Base-by-base conservation (phyloP, 2,329 filamentous ascomycete genomes). In the Beauveria medogensis region DNA sequence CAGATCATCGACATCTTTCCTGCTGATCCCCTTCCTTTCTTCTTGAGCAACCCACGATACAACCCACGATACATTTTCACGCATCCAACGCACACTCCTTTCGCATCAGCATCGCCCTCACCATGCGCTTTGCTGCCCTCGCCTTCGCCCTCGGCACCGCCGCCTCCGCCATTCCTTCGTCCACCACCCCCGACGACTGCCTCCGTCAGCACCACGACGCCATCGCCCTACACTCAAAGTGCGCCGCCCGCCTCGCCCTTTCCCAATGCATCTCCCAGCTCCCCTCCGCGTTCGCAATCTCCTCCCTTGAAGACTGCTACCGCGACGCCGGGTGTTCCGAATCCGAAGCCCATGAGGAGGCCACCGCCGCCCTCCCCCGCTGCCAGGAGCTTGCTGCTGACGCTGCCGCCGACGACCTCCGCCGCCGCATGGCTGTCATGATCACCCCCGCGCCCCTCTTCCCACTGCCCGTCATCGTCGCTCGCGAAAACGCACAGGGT, bases 211-310 rank as follows among this genome's bases (percentile, higher is more conserved):
- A 75, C 64, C 71, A 74, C 63, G 59, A 64, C 26, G 70, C 75
- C 55, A 72, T 82, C 54, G 75, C 77, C 52, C 64, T 61, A 18
- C 68, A 70, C 44, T 72, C 78, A 16, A 71, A 72, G 58, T 82
- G 80, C 68, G 79, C 78, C 52, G 69, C 79, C 66, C 67, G 69
- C 61, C 71, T 69, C 60, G 71, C 74, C 44, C 72, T 82, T 64
- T 68, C 70, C 56, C 62, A 71, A 66, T 83, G 80, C 69, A 71
- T 83, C 55, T 63, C 66, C 10, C 64, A 67, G 40, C 70, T 74
- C 34, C 63, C 72, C 16, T 55, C 66, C 58, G 63, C 69, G 64
- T 65, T 72, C 61, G 65, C 68, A 52, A 55, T 68, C 16, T 58
- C 63, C 20, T 71, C 75, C 53, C 63, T 83, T 61, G 71, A 76